Base-by-base conservation (phyloP, 768 basidiomycete genomes). In the Boletus reticuloceps region DNA sequence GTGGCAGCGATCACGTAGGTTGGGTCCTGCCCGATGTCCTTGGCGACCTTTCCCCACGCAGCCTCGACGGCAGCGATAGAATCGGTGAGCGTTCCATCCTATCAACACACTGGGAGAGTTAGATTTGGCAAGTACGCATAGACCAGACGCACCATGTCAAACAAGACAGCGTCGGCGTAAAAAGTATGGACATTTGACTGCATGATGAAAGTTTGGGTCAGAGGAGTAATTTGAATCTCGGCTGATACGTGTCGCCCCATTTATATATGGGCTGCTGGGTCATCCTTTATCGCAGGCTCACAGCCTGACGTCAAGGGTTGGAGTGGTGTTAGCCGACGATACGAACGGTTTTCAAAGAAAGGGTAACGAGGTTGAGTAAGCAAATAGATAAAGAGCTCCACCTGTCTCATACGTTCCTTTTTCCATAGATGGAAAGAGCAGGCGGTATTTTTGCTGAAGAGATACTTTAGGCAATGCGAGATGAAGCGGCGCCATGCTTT, bases 11-110 rank as follows among this genome's bases (percentile, higher is more conserved):
- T 86, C 58, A 88, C 85, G 53, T 81, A 76, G 53, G 77, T 75
- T 8, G 85, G 84, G 69, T 86, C 84, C 69, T 82, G 79, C 51
- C 84, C 85, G 48, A 89, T 79, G 66, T 88, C 86, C 48, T 73
- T 72, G 2, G 88, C 87, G 42, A 89, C 86, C 63, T 82, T 82
- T 31, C 81, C 81, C 88, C 88, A 89, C 5, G 88, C 88, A 4
- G 85, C 85, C 67, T 89, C 86, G 56, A 88, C 86, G 5, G 85
- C 84, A 19, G 82, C 72, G 66, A 89, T 89, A 17, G 85, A 87
- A 67, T 89, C 86, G 41, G 86, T 88, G 50, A 88, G 76, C 16
- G 86, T 89, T 42, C 84, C 85, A 65, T 86, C 84, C 84, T 85
- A 51, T 46, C 36, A 49, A 63, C 54, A 64, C 60, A 58, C 51